phyloP scores from a whole-genome alignment of 352 stramenopile genomes.

The Phytophthora capsici region DNA sequence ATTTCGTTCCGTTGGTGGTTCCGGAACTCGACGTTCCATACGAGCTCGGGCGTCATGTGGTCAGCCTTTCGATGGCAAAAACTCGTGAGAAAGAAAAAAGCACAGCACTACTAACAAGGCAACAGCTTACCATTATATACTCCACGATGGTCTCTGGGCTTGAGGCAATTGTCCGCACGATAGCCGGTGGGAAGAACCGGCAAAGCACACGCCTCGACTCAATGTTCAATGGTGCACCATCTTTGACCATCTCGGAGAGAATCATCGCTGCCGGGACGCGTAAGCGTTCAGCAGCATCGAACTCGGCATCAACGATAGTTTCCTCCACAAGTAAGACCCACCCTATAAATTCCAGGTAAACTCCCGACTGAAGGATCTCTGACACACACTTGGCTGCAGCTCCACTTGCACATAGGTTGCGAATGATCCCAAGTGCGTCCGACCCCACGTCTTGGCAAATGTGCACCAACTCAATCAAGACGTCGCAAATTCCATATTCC shows the following conservation, averaged over 20 bases:
- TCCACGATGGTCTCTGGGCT: constrained; percentile 57
- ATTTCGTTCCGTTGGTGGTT: constrained; percentile 81
- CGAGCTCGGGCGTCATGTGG: constrained; percentile 93
- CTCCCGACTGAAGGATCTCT: constrained; percentile 74
- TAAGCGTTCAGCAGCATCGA: constrained; percentile 57
- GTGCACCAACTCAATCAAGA: constrained; percentile 80
- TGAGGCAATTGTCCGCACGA: constrained; percentile 66
- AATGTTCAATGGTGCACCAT: constrained; percentile 48
- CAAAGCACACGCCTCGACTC: constrained; percentile 61
- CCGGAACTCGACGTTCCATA: constrained; percentile 93
- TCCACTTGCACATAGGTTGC: constrained; percentile 65
- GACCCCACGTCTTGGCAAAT: constrained; percentile 60
- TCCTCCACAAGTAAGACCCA: constrained; percentile 74
- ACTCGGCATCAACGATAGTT: constrained; percentile 70
- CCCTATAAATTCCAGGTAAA: constrained; percentile 83
- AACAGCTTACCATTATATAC: constrained; percentile 59
- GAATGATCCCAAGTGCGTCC: constrained; percentile 64
- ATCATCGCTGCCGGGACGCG: constrained; percentile 68
- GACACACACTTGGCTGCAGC: constrained; percentile 52
- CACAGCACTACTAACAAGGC: not conserved
- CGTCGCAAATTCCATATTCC: constrained; percentile 73
- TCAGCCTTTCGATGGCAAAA: constrained; percentile 67
- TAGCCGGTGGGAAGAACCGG: constrained; percentile 71
- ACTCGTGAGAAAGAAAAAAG: constrained; percentile 3
- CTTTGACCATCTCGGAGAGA: constrained; percentile 66